phyloP scores from a whole-genome alignment of 129 eudicot genomes.

The Pulicaria dysenterica region DNA sequence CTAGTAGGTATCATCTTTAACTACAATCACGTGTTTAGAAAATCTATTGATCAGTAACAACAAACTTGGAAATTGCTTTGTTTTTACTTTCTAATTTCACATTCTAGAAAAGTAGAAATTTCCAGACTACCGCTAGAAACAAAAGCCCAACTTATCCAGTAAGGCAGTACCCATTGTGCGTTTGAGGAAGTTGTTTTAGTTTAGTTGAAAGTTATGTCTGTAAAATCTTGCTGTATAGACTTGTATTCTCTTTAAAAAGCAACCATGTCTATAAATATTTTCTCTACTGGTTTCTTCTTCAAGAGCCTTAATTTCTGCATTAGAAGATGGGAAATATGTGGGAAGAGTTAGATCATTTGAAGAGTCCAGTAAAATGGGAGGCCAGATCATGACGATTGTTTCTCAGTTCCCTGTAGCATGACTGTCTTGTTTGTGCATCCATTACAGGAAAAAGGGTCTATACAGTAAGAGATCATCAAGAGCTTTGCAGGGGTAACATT shows the following conservation, averaged over 20 bases:
- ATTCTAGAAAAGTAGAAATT: background rate
- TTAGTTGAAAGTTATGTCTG: conserved; percentile 14
- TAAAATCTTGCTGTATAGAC: conserved; percentile 12
- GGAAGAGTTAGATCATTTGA: conserved; percentile 47
- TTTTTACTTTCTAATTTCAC: no score
- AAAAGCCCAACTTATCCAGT: background rate
- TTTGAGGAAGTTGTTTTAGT: background rate
- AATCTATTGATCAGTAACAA: no score
- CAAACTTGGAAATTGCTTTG: no score
- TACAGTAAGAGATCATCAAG: conserved; percentile 60
- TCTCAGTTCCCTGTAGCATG: conserved; percentile 56
- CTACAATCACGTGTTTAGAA: no score
- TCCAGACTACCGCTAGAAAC: background rate
- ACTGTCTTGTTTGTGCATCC: conserved; percentile 81
- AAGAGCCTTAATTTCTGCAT: conserved; percentile 39
- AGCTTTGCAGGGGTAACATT: conserved; percentile 67
- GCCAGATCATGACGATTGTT: conserved; percentile 59
- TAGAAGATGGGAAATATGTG: conserved; percentile 39
- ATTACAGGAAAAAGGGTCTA: conserved; percentile 77
- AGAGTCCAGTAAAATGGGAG: conserved; percentile 60
- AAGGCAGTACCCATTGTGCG: no score
- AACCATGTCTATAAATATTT: conserved; percentile 21
- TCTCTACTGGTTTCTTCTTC: conserved; percentile 37
- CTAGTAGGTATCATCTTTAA: background rate
- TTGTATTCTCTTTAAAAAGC: conserved; percentile 18